These are phyloP conservation scores for Sporothrix inflata DNA, from an alignment of 2,329 filamentous ascomycete genomes.

Conservation along the genomic window DNA sequence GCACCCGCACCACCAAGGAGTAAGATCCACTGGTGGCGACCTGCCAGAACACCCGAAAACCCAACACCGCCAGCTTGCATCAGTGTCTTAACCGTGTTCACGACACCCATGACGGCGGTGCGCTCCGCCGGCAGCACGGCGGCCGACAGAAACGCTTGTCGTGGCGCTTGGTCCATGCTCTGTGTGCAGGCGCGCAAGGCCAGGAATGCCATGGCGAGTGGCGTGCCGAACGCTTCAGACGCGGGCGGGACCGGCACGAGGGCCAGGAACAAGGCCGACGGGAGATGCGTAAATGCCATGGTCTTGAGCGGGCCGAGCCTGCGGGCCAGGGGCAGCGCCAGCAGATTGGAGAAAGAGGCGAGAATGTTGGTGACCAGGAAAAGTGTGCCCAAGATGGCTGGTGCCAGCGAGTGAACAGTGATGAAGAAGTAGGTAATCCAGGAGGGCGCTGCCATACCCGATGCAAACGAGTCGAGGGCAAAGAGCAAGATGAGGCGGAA, in stretches of 20 bases:
- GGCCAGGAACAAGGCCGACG: constrained; percentile 66
- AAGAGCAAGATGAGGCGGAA: constrained; percentile 55
- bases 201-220: constrained; percentile 54
- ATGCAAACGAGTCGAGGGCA: constrained; percentile 50
- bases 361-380: constrained; percentile 60
- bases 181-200: constrained; percentile 64
- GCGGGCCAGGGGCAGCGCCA: constrained; percentile 58
- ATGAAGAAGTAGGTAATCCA: constrained; percentile 63
- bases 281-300: constrained; percentile 76
- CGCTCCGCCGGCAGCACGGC: constrained; percentile 67
- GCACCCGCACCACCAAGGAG: constrained; percentile 32
- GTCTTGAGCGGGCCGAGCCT: constrained; percentile 59
- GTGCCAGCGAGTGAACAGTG: constrained; percentile 51
- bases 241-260: constrained; percentile 49
- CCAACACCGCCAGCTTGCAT: constrained; percentile 64
- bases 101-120: constrained; percentile 70
- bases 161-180: constrained; percentile 72
- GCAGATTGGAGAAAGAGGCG: constrained; percentile 54
- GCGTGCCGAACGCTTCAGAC: constrained; percentile 26
- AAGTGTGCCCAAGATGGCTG: constrained; percentile 56
- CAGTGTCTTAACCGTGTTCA: constrained; percentile 70
- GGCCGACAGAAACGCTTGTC: constrained; percentile 69
- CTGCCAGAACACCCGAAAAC: constrained; percentile 66
- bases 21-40: constrained; percentile 35
- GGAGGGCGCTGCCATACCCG: constrained; percentile 55